Percentiles rank a stretch among this genome's conserved stretches.
Conservation (phyloP, 1,139 yeast species). For the Hemisphaericaspora subhashii region DNA sequence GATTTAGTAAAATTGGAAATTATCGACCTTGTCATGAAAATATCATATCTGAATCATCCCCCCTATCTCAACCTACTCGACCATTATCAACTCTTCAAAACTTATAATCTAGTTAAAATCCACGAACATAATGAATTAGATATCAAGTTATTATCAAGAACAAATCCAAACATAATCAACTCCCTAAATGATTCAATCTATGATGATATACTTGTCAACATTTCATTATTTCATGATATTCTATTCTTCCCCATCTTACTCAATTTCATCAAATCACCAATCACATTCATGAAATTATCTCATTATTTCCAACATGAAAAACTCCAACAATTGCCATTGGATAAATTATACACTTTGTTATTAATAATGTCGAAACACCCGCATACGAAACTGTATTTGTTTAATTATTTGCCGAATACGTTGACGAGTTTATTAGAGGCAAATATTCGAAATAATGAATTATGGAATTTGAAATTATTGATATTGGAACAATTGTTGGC, state of each 20-base stretch:
- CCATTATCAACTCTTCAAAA: conserved; percentile 19
- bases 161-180: conserved; percentile 24
- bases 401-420: conserved; percentile 29
- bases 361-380: conserved; percentile 22
- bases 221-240: conserved; percentile 21
- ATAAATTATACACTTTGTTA: conserved; percentile 26
- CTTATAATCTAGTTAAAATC: conserved; percentile 20
- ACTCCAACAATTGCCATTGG: conserved; percentile 26
- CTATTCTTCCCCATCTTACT: conserved; percentile 31
- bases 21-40: conserved; percentile 10
- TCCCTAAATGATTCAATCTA: conserved; percentile 16
- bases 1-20: conserved; percentile 12
- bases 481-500: conserved; percentile 25
- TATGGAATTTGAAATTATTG: conserved; percentile 28
- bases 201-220: conserved; percentile 17
- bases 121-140: conserved; percentile 21
- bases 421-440: conserved; percentile 22
- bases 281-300: conserved; percentile 22
- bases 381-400: conserved; percentile 27
- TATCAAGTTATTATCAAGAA: conserved; percentile 21
- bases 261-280: conserved; percentile 24
- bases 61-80: conserved; percentile 12
- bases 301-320: conserved; percentile 18
- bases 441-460: conserved; percentile 20
- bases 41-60: conserved; percentile 10